A percentile compares a stretch with the other conserved stretches of the same genome.
Conservation (phyloP, 805 yeast genomes). For the Komagataella ulmi region DNA sequence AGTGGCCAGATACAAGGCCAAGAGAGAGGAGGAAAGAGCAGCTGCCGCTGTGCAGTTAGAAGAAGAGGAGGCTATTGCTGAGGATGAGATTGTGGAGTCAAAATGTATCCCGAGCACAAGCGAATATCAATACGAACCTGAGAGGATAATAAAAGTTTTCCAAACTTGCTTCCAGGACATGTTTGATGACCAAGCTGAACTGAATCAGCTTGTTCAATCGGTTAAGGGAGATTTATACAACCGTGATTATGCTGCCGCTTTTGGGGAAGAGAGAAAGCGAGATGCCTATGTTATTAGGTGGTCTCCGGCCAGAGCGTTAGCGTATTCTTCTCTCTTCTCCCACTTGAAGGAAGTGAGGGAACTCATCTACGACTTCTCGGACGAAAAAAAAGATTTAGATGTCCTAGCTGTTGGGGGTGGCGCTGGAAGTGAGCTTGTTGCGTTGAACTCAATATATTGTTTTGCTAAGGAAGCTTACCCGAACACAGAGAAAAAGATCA, state of each 20-base stretch:
- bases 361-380: conserved; percentile 4
- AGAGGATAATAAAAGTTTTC: conserved; percentile 23
- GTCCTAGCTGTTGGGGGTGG: conserved; percentile 78
- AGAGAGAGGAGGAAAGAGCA: conserved; percentile 5
- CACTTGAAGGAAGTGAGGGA: conserved; percentile 13
- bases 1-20: conserved; percentile 16
- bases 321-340: conserved; percentile 57
- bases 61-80: not conserved
- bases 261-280: conserved; percentile 46
- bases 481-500: not conserved
- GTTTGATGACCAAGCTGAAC: conserved; percentile 18
- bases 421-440: conserved; percentile 73
- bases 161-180: conserved; percentile 17
- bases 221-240: conserved; percentile 62
- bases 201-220: conserved; percentile 37
- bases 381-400: conserved; percentile 10
- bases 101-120: conserved; percentile 20
- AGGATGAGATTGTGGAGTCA: not conserved
- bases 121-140: conserved; percentile 19
- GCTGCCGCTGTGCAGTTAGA: conserved; percentile 1
- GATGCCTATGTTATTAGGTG: conserved; percentile 74
- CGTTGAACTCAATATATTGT: conserved; percentile 40
- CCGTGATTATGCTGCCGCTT: conserved; percentile 60
- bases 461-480: conserved; percentile 1
- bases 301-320: conserved; percentile 74